Conservation (phyloP, 306 rosid genomes). For the Sicyos edulis region DNA sequence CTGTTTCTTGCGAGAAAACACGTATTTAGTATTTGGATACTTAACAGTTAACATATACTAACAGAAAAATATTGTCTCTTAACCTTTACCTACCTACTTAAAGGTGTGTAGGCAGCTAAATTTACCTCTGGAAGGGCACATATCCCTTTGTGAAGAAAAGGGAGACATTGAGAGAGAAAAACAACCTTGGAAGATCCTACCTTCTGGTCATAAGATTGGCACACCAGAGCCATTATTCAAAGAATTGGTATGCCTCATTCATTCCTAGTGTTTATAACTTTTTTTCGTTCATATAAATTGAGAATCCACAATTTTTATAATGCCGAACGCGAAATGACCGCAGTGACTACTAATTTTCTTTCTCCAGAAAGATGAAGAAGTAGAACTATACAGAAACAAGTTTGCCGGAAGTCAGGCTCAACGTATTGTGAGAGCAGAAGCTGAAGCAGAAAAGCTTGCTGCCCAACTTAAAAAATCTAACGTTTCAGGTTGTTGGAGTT, state of each 20-base stretch:
- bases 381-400: slow-evolving; percentile 52
- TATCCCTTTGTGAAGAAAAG: slow-evolving; percentile 63
- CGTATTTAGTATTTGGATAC: too few relatives aligned
- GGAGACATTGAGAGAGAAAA: slow-evolving; percentile 65
- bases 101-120: slow-evolving; percentile 86
- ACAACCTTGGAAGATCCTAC: slow-evolving; percentile 69
- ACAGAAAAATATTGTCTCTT: not conserved
- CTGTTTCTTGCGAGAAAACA: too few relatives aligned
- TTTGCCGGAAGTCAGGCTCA: slow-evolving; percentile 99
- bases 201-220: slow-evolving; percentile 82
- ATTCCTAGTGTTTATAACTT: not conserved
- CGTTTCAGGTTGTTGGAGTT: slow-evolving; percentile 47
- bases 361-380: slow-evolving; percentile 59
- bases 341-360: not conserved
- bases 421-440: slow-evolving; percentile 64
- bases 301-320: not conserved
- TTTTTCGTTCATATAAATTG: not conserved
- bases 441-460: slow-evolving; percentile 62
- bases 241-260: slow-evolving; percentile 60
- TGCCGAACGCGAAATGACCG: not conserved
- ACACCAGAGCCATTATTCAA: slow-evolving; percentile 74
- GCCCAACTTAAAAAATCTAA: slow-evolving; percentile 62
- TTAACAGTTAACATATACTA: not conserved
- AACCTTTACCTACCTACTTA: slow-evolving; percentile 21
- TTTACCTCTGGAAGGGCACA: slow-evolving; percentile 44